Evolutionary conservation across 257 asterid species (phyloP).

Genomic region (Petrea volubilis): DNA sequence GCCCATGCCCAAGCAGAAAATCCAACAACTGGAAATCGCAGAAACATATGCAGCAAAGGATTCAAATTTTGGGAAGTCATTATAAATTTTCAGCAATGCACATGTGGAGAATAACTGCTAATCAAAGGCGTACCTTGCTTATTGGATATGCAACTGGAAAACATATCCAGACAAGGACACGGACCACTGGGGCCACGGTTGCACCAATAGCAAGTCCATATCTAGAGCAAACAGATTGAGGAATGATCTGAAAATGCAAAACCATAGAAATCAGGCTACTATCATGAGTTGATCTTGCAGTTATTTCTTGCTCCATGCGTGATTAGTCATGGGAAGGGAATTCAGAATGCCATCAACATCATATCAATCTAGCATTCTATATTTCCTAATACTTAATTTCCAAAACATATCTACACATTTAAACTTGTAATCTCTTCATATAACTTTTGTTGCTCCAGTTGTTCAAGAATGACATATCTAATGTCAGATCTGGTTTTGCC

Average conservation of each 20-base stretch:
- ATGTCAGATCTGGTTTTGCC: not conserved
- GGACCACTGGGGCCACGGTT: slow-evolving; percentile 74
- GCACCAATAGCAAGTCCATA: slow-evolving; percentile 97
- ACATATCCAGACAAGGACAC: slow-evolving; percentile 87
- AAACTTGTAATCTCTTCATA: not conserved
- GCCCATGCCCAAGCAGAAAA: slow-evolving; percentile 76
- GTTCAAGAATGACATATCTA: not conserved
- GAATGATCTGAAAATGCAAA: slow-evolving; percentile 67
- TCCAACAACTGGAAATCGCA: slow-evolving; percentile 68
- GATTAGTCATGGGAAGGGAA: not conserved
- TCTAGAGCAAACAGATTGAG: slow-evolving; percentile 93
- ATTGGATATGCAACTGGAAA: slow-evolving; percentile 99
- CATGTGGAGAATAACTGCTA: not conserved
- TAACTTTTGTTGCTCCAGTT: not conserved
- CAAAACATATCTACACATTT: not conserved
- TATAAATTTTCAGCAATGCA: not conserved
- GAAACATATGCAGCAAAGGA: slow-evolving; percentile 6
- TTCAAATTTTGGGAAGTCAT: not conserved
- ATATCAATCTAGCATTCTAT: not conserved
- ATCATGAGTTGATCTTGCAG: slow-evolving; percentile 14
- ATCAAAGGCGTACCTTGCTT: slow-evolving; percentile 68
- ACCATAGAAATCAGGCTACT: slow-evolving; percentile 5
- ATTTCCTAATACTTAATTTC: not conserved
- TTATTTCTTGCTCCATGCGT: slow-evolving; percentile 4
- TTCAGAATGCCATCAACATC: not conserved